Percentiles rank a stretch among this genome's conserved stretches.
phyloP scores from a whole-genome alignment of 2,329 filamentous ascomycete genomes.

The Fusarium avenaceum region DNA sequence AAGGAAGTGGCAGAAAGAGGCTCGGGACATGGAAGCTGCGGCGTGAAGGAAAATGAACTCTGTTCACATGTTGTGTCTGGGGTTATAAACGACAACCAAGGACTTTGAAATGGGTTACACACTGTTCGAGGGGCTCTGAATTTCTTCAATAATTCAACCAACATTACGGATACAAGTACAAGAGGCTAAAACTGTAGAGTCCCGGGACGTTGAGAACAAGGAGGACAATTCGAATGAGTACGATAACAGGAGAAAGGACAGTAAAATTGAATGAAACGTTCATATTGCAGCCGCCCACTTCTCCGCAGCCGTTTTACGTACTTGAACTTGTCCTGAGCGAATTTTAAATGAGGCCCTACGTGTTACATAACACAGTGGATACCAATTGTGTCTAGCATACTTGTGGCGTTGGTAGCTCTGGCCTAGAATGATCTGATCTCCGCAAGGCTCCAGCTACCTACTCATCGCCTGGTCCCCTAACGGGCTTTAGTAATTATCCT shows the following conservation, averaged over 20 bases:
- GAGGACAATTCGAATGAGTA: background rate
- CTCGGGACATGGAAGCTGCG: background rate
- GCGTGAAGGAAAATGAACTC: background rate
- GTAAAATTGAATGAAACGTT: background rate
- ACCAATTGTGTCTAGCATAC: background rate
- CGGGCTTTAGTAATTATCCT: no score
- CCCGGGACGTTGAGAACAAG: background rate
- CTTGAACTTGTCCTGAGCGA: no score
- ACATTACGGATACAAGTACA: no score
- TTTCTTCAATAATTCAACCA: no score
- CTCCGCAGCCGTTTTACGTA: no score
- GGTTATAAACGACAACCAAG: no score
- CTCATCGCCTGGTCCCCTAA: no score
- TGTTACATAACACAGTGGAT: background rate
- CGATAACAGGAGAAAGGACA: rapidly evolving
- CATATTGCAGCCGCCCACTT: no score
- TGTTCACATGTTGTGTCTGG: no score
- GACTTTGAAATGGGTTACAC: no score
- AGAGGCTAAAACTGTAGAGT: background rate
- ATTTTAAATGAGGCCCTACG: background rate
- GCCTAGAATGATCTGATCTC: background rate
- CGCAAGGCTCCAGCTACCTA: no score
- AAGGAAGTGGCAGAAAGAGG: conserved; percentile 1
- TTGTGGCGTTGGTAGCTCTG: background rate
- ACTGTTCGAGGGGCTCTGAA: no score